Evolutionary conservation across 2,329 filamentous ascomycete genomes (phyloP), one percentile per base, ranked within the genome.

Genomic region (Colletotrichum lindemuthianum): DNA sequence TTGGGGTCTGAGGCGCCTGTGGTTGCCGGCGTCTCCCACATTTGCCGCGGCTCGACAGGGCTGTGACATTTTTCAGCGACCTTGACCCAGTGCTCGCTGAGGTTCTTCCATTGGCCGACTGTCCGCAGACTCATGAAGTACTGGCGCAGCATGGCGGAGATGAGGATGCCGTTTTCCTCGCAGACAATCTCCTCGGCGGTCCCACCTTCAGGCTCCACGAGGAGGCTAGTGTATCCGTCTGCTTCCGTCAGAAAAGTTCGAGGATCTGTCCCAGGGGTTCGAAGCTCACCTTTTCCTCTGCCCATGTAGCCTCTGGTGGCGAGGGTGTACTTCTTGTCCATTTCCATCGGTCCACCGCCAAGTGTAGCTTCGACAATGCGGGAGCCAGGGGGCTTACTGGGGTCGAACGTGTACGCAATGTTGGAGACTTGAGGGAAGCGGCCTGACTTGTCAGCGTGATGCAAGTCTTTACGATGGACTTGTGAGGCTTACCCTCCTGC

Each of bases 81-180:
- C 10, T 77, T 75, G 32, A 80, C 78, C 89, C 92, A 96, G 73
- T 92, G 89, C 1, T 84, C 80, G 12, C 89, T 86, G 81, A 91
- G 91, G 63, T 88, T 84, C 65, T 86, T 88, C 93, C 93, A 97
- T 71, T 88, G 87, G 15, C 92, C 92, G 33, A 97, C 79, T 1
- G 94, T 90, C 60, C 92, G 92, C 47, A 97, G 82, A 7, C 89
- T 91, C 85, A 97, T 90, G 77, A 97, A 97, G 77, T 97, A 97
- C 74, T 97, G 93, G 11, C 93, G 88, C 16, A 97, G 83, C 75
- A 97, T 89, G 72, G 91, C 92, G 52, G 91, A 93, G 70, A 97
- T 92, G 60, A 97, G 83, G 13, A 96, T 89, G 4, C 93, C 94
- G 69, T 92, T 94, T 74, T 97, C 93, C 72, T 97, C 93, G 36